Evolutionary conservation across 2,329 filamentous ascomycete species (phyloP), one percentile per base, ranked within the genome.

Genomic region (Pseudonectria buxi): DNA sequence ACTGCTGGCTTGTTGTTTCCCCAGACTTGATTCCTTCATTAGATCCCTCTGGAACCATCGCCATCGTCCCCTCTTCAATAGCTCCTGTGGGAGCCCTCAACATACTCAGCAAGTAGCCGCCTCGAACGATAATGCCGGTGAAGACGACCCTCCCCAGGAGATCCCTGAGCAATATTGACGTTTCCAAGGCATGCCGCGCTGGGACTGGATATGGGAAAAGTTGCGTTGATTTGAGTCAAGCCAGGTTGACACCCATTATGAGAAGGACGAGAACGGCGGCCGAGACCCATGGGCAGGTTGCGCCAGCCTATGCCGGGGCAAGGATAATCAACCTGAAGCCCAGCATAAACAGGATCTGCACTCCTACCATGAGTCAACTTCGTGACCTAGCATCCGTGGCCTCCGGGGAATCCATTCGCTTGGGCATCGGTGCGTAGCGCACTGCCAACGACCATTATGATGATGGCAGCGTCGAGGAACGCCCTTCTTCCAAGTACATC

Each of bases 401-500:
- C n/a, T n/a, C n/a, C 69, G 0, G 67, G 64, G 57, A 78, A 83
- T 1, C 68, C 64, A 13, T 59, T 56, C 1, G 64, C 65, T 0
- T 71, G 72, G 2, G 77, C 68, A 0, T 67, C 74, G 0, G 78
- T 76, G 49, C 77, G 83, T 3, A 84, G 55, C 0, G 76, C 68
- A 29, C 72, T 78, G 4, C 81, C 80, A 10, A 81, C 50, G 18
- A 79, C 49, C 65, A 79, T 76, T 28, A 72, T 55, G 24, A 76
- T 53, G 30, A 81, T 65, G 24, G 76, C 65, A 7, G 68, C 60
- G 32, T 81, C 76, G 7, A 85, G 61, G 5, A 72, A 64, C 6
- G 60, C 61, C 50, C 82, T 73, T 3, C 80, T 70, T 12, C 80
- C 80, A 45, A 80, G 82, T 18, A 83, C 68, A 44, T 84, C 76